phyloP scores from a whole-genome alignment of 2,329 filamentous ascomycete genomes.

The Trichoderma gracile region DNA sequence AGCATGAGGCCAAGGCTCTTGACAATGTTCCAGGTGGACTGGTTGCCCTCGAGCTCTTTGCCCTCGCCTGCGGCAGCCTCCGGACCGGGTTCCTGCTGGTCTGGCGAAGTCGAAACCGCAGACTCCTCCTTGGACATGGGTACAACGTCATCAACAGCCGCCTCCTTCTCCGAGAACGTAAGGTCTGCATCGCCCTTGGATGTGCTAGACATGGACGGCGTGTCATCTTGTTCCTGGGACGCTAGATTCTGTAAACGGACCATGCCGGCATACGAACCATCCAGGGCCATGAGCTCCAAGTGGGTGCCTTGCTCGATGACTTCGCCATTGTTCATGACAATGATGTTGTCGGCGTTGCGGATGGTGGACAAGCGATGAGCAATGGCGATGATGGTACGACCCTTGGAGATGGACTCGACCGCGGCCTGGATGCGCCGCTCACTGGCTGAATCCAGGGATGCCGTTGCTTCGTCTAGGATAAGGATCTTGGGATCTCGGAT shows the following conservation, averaged over 20 bases:
- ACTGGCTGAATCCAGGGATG: slow-evolving; percentile 59
- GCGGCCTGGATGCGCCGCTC: slow-evolving; percentile 56
- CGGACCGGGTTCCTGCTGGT: slow-evolving; percentile 30
- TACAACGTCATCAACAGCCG: slow-evolving; percentile 36
- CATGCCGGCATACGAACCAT: slow-evolving; percentile 55
- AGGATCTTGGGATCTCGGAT: slow-evolving; percentile 59
- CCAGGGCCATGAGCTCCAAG: slow-evolving; percentile 54
- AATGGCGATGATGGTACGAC: slow-evolving; percentile 66
- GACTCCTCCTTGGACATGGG: slow-evolving; percentile 44
- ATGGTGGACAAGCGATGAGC: slow-evolving; percentile 64
- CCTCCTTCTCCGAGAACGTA: slow-evolving; percentile 43
- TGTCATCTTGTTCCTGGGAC: slow-evolving; percentile 35
- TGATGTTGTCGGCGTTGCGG: slow-evolving; percentile 64
- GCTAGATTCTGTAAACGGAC: slow-evolving; percentile 48
- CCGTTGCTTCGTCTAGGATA: slow-evolving; percentile 63
- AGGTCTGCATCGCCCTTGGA: slow-evolving; percentile 45
- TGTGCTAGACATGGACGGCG: slow-evolving; percentile 37
- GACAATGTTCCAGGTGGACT: slow-evolving; percentile 44
- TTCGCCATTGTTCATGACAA: slow-evolving; percentile 59
- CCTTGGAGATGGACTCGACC: slow-evolving; percentile 48
- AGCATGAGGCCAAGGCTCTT: slow-evolving; percentile 42
- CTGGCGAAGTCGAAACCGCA: neutral
- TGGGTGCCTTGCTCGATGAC: slow-evolving; percentile 67
- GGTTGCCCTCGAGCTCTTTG: slow-evolving; percentile 42
- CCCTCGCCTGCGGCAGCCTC: slow-evolving; percentile 21